These are phyloP conservation scores for Schizochytrium sp. DNA, from an alignment of 108 stramenopile species.

Conservation along the genomic window DNA sequence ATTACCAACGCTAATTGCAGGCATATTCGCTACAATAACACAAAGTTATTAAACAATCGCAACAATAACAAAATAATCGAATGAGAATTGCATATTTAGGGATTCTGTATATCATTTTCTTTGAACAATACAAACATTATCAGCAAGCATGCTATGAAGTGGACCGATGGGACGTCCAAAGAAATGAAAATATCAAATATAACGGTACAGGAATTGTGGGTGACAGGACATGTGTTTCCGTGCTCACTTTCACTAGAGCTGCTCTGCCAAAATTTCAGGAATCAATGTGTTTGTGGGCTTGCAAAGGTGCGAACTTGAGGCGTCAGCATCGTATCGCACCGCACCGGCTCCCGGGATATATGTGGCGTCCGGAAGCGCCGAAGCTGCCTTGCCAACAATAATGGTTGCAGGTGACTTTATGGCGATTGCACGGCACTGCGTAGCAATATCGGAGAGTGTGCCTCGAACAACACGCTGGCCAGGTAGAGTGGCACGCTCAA, in stretches of 20 bases:
- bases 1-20: too few relatives aligned
- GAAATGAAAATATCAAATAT: too few relatives aligned
- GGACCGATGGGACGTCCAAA: too few relatives aligned
- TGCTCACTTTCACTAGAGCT: not conserved
- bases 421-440: not conserved
- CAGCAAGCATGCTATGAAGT: too few relatives aligned
- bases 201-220: too few relatives aligned
- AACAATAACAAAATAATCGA: too few relatives aligned
- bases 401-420: not conserved
- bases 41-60: too few relatives aligned
- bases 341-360: not conserved
- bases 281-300: not conserved
- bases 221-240: too few relatives aligned
- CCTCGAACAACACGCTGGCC: conserved; percentile 67
- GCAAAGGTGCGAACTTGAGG: not conserved
- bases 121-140: too few relatives aligned
- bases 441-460: conserved; percentile 66
- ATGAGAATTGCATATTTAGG: too few relatives aligned
- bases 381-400: not conserved
- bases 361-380: not conserved
- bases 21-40: too few relatives aligned
- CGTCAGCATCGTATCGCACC: not conserved
- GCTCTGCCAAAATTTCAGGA: not conserved
- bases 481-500: conserved; percentile 74
- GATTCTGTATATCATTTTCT: too few relatives aligned